Evolutionary conservation across 805 yeast species (phyloP).

Genomic region (Metschnikowia colocasiae): DNA sequence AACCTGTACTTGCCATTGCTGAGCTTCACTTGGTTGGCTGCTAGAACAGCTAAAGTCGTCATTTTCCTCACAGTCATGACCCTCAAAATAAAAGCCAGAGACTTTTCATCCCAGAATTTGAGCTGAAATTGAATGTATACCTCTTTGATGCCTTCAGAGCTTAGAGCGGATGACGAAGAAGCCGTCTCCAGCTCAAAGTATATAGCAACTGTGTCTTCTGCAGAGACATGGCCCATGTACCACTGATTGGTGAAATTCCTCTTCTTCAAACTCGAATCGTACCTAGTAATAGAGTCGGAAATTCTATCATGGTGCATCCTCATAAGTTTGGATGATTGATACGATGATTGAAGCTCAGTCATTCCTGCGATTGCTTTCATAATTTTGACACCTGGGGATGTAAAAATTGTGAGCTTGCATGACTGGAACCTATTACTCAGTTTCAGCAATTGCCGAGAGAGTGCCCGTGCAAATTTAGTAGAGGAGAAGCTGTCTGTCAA

Average conservation of each 20-base stretch:
- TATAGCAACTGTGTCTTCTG: constrained; percentile 25
- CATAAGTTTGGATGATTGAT: constrained; percentile 19
- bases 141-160: constrained; percentile 19
- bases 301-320: constrained; percentile 27
- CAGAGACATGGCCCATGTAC: constrained; percentile 25
- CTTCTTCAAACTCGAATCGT: constrained; percentile 30
- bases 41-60: constrained; percentile 25
- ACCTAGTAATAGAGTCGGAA: constrained; percentile 30
- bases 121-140: constrained; percentile 32
- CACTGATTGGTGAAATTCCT: constrained; percentile 38
- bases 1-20: constrained; percentile 15
- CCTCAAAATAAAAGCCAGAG: constrained; percentile 23
- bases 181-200: constrained; percentile 34
- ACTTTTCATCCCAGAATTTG: constrained; percentile 25
- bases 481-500: constrained; percentile 29
- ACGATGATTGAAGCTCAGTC: constrained; percentile 33
- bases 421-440: constrained; percentile 3
- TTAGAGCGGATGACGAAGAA: constrained; percentile 19
- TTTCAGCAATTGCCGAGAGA: constrained; percentile 10
- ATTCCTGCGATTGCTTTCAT: constrained; percentile 32
- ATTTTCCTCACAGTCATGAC: constrained; percentile 29
- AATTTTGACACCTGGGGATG: constrained; percentile 33
- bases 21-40: constrained; percentile 16
- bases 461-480: constrained; percentile 20
- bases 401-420: constrained; percentile 24